Conservation (phyloP, 805 yeast genomes). For the Limtongia smithiae region DNA sequence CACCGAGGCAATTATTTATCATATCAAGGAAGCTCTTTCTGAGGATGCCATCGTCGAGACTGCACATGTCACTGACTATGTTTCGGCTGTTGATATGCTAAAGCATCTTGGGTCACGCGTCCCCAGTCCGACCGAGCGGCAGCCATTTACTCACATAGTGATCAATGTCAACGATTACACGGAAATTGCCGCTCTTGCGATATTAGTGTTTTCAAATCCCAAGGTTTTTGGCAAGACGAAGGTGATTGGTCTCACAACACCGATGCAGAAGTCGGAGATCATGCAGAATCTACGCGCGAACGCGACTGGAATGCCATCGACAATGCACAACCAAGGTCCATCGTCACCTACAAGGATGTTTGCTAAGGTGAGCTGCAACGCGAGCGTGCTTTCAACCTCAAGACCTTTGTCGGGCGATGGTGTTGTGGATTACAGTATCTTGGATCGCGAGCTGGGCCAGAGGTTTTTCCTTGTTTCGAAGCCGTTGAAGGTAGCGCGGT, state of each 20-base stretch:
- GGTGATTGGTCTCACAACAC: slow-evolving; percentile 28
- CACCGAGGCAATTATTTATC: slow-evolving; percentile 33
- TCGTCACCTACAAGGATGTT: slow-evolving; percentile 1
- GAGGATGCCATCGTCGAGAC: slow-evolving; percentile 14
- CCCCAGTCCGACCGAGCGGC: neutral
- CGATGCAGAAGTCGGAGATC: slow-evolving; percentile 31
- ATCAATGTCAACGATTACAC: slow-evolving; percentile 31
- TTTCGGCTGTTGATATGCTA: slow-evolving; percentile 15
- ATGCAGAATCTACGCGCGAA: slow-evolving; percentile 22
- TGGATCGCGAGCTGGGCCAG: slow-evolving; percentile 13
- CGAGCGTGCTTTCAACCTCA: neutral
- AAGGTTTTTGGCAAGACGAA: slow-evolving; percentile 17
- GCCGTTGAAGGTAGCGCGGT: slow-evolving; percentile 25
- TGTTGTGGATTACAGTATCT: slow-evolving; percentile 11
- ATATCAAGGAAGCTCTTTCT: slow-evolving; percentile 31
- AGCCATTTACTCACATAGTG: slow-evolving; percentile 34
- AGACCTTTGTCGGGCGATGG: neutral
- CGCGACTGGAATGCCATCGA: slow-evolving; percentile 8
- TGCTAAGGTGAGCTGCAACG: no score
- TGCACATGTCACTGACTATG: slow-evolving; percentile 18
- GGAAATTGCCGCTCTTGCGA: slow-evolving; percentile 24
- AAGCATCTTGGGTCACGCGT: slow-evolving; percentile 1
- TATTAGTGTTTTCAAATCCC: slow-evolving; percentile 15
- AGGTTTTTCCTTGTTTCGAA: slow-evolving; percentile 27
- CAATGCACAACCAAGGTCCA: slow-evolving; percentile 1